Evolutionary conservation across 2,329 filamentous ascomycete species (phyloP).

Genomic region (Sphaerulina vaccinii): DNA sequence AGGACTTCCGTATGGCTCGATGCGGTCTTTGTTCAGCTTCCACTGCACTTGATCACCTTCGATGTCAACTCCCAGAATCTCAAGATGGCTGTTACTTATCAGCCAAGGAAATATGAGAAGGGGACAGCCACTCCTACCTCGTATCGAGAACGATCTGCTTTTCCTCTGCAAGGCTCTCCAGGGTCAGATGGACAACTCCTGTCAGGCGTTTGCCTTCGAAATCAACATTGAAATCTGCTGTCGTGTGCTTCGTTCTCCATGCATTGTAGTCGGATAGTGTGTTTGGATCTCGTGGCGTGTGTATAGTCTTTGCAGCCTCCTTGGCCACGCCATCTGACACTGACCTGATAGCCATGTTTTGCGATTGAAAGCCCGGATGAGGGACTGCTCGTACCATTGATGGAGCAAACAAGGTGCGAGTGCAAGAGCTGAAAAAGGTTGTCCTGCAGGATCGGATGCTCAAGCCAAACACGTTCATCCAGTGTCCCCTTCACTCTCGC

Average conservation of each 20-base stretch:
- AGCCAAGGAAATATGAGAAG: too few species aligned
- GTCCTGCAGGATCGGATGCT: slow-evolving; percentile 12
- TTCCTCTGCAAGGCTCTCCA: slow-evolving; percentile 74
- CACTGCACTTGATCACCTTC: slow-evolving; percentile 65
- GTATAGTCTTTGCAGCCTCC: slow-evolving; percentile 35
- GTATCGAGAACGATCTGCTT: slow-evolving; percentile 81
- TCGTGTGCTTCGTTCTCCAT: slow-evolving; percentile 81
- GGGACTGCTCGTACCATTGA: slow-evolving; percentile 14
- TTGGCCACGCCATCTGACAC: slow-evolving; percentile 27
- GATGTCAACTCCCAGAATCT: slow-evolving; percentile 69
- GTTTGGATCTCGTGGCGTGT: slow-evolving; percentile 65
- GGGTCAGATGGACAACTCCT: slow-evolving; percentile 72
- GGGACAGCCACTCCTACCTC: slow-evolving; percentile 35
- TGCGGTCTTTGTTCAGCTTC: slow-evolving; percentile 64
- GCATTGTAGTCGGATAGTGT: slow-evolving; percentile 89
- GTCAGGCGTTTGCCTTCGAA: slow-evolving; percentile 76
- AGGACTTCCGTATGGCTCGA: slow-evolving; percentile 73
- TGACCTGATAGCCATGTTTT: slow-evolving; percentile 31
- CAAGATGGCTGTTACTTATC: slow-evolving; percentile 57
- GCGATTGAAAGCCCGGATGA: slow-evolving; percentile 9
- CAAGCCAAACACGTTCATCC: slow-evolving; percentile 18
- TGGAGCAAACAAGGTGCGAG: slow-evolving; percentile 6
- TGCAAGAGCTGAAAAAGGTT: neutral
- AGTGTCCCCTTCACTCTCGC: neutral
- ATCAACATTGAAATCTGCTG: slow-evolving; percentile 76